Base-by-base conservation (phyloP, 148 eudicot species). In the Cornus kousa region DNA sequence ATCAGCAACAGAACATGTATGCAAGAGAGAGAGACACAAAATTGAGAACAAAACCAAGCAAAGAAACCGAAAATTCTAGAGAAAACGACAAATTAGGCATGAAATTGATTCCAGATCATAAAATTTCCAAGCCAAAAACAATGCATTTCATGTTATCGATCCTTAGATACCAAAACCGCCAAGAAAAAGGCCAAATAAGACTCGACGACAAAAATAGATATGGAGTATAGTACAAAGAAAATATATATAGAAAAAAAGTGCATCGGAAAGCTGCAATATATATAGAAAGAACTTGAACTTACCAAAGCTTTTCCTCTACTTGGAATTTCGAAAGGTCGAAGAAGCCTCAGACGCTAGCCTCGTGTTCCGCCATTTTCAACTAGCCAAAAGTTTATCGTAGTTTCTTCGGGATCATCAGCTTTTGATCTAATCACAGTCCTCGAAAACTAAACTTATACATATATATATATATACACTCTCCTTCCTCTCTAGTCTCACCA, bases 341-440 rank as follows among this genome's bases (percentile, higher is more conserved):
- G 73, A 40, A 71, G 57, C 72, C 28, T 76, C 39, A 76, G 53
- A 77, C 55, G 79, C 73, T 53, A 19, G 60, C 72, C 57, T 68
- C 73, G 67, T 77, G 73, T 39, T 77, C 79, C 57, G 43, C 48
- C 46, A 70, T 35, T 39, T 37, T 13, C 23, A 19, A 62, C 0
- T 1, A 35, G 13, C 43, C 69, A 68, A 75, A 35, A 76, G 71
- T 35, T 35, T 35, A 35, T 22, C 71, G 67, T 62, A 43, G 17
- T 12, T 43, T 31, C 68, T 22, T 65, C 32, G 22, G 70, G 57
- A 67, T 68, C 31, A 62, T 7, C 59, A 76, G 57, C 72, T 48
- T 33, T 39, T 64, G 35, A 40, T 33, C 59, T 40, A 22, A 65
- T 48, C 43, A 17, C 31, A 60, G 7, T 24, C 70, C 50, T 75